Conservation (phyloP, 192 early-diverging fungal genomes). For the Piromyces sp. region DNA sequence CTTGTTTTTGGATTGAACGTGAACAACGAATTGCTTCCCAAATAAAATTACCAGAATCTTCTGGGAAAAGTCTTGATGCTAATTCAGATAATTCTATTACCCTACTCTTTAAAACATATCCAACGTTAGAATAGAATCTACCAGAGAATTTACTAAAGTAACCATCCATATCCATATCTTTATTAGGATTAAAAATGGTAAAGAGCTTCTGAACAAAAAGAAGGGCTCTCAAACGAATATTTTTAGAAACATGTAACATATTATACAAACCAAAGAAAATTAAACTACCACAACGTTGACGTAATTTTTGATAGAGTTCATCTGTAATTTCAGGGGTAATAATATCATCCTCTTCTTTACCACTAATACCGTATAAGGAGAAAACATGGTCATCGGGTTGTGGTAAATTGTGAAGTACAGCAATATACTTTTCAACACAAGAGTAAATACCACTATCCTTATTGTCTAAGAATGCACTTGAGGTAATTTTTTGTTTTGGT, state of each 20-base stretch:
- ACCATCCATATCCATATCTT: conserved; percentile 8
- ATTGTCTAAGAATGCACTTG: not conserved
- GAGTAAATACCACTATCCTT: conserved; percentile 4
- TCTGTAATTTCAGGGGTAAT: conserved; percentile 14
- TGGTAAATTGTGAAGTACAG: conserved; percentile 5
- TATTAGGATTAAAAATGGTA: not conserved
- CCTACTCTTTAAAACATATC: conserved; percentile 1
- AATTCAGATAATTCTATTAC: conserved; percentile 11
- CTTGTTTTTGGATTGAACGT: conserved; percentile 2
- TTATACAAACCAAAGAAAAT: conserved; percentile 26
- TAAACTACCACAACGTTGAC: conserved; percentile 21
- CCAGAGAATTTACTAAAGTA: conserved; percentile 9
- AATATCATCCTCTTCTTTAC: conserved; percentile 9
- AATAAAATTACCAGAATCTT: conserved; percentile 18
- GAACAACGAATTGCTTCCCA: conserved; percentile 31
- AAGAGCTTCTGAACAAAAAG: conserved; percentile 14
- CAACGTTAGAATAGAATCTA: conserved; percentile 12
- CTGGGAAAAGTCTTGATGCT: conserved; percentile 15
- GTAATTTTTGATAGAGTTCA: conserved; percentile 9
- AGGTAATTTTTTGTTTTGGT: conserved; percentile 5
- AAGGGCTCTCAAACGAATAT: conserved; percentile 19
- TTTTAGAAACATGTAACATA: conserved; percentile 14
- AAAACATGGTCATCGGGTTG: not conserved
- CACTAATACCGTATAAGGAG: conserved; percentile 2
- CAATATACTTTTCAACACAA: conserved; percentile 13